These are phyloP conservation scores for Mucor irregularis DNA, from an alignment of 371 early-diverging fungal species.

Conservation along the genomic window DNA sequence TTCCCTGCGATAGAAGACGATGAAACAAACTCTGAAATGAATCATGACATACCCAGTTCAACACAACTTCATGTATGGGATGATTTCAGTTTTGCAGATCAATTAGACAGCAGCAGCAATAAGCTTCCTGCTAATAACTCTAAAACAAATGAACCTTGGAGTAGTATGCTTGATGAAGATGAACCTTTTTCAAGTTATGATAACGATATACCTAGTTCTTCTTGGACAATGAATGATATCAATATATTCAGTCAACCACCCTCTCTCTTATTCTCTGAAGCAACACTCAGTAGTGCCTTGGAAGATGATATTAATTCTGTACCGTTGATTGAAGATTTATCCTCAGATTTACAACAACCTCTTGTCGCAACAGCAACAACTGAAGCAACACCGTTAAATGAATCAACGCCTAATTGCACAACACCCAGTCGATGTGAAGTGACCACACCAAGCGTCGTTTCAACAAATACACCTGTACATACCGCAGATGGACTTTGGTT, in stretches of 20 bases:
- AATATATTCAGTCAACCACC: constrained; percentile 22
- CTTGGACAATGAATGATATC: constrained; percentile 24
- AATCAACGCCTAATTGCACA: not conserved
- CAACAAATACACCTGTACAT: constrained; percentile 12
- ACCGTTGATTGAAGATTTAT: not conserved
- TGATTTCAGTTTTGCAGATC: constrained; percentile 13
- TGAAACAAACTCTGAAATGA: not conserved
- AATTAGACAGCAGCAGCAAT: not conserved
- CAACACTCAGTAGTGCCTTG: constrained; percentile 12
- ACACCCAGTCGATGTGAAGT: not conserved
- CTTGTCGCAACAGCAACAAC: not conserved
- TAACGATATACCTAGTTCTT: constrained; percentile 10
- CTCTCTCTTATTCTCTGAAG: constrained; percentile 30
- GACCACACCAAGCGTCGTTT: not conserved
- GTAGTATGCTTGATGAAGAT: constrained; percentile 16
- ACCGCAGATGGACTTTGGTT: constrained; percentile 32
- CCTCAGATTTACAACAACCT: not conserved
- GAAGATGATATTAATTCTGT: constrained; percentile 19
- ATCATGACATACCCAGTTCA: not conserved
- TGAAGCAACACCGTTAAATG: constrained; percentile 7
- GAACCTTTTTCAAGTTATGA: constrained; percentile 21
- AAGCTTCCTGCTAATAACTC: not conserved
- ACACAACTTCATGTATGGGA: constrained; percentile 23
- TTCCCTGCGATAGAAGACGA: not conserved
- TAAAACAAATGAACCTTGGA: constrained; percentile 11